phyloP scores from a whole-genome alignment of 2,329 filamentous ascomycete species.

The Penicillium sp. region DNA sequence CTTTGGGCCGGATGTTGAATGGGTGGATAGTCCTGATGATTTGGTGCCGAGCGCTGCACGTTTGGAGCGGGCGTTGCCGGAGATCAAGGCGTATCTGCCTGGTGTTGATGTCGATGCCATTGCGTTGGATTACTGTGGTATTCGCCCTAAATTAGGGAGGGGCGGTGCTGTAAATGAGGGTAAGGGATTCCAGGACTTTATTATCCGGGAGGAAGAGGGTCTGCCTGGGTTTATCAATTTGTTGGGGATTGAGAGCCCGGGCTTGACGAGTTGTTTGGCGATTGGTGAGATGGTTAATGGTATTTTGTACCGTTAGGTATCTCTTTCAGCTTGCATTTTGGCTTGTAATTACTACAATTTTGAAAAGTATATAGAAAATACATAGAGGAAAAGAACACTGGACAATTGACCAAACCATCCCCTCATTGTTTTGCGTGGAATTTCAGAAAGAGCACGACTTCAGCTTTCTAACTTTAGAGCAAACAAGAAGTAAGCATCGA shows the following conservation, averaged over 20 bases:
- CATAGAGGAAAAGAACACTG: not conserved
- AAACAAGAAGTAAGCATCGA: not conserved
- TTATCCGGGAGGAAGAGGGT: constrained; percentile 73
- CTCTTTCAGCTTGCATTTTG: not conserved
- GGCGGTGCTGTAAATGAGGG: constrained; percentile 56
- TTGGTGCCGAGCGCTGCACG: constrained; percentile 66
- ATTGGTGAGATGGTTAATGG: constrained; percentile 74
- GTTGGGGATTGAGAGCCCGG: constrained; percentile 89
- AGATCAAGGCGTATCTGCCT: constrained; percentile 79
- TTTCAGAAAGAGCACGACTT: not conserved
- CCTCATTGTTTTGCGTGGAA: not conserved
- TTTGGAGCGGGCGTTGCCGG: constrained; percentile 65
- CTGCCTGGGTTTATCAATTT: constrained; percentile 84
- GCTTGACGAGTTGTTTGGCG: constrained; percentile 80
- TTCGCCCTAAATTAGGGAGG: constrained; percentile 76
- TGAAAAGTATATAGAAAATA: not conserved
- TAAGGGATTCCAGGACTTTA: constrained; percentile 78
- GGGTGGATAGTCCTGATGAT: constrained; percentile 72
- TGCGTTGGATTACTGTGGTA: constrained; percentile 82
- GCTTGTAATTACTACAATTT: not conserved
- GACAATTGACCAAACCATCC: not conserved
- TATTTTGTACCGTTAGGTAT: constrained; percentile 47
- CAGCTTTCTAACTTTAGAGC: not conserved
- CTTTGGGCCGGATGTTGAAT: constrained; percentile 94
- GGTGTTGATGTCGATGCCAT: constrained; percentile 66